Evolutionary conservation across 2,329 filamentous ascomycete genomes (phyloP), one percentile per base, ranked within the genome.

Genomic region (Dothiorella sarmentorum): DNA sequence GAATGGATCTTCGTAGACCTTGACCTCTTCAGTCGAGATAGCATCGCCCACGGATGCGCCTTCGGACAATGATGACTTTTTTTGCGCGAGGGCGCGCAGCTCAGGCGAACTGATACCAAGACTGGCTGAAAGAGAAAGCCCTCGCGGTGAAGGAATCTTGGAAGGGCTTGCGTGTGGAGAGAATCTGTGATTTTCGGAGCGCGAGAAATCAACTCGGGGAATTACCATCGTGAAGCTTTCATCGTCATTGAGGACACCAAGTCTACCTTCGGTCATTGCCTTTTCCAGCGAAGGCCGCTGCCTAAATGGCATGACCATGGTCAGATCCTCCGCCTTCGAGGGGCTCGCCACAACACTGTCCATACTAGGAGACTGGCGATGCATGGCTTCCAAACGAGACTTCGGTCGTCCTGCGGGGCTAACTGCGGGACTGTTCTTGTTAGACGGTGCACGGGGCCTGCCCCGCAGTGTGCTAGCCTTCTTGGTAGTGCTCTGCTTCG

Each of bases 1-100:
- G 56, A 79, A 77, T 1, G 79, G 79, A 61, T 82, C 80, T 66
- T 83, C 81, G 62, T 80, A 82, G 26, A 81, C 79, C 55, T 77
- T 77, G 3, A 81, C 77, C 56, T 75, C 76, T 24, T 76, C 75
- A 45, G 47, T 45, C 15, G 55, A 42, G 7, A 47, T 37, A 37
- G 31, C 22, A 20, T 53, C 57, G 27, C 40, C 49, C 11, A 31
- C 33, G 10, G 57, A 37, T 9, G 35, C 17, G 5, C 57, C 27
- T 18, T 59, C 57, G 11, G 49, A 40, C 5, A 47, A 60, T 26
- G 70, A 24, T 63, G 49, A 52, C 58, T 59, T n/a, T 69, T 70
- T 22, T 66, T 67, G 20, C 64, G 64, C 53, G 71, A 67, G 26
- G 62, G 42, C 45, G 13, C 27, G 43, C 15, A 61, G 42, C 5